Evolutionary conservation across 2,329 filamentous ascomycete genomes (phyloP).

Genomic region (Aspergillus ruber): DNA sequence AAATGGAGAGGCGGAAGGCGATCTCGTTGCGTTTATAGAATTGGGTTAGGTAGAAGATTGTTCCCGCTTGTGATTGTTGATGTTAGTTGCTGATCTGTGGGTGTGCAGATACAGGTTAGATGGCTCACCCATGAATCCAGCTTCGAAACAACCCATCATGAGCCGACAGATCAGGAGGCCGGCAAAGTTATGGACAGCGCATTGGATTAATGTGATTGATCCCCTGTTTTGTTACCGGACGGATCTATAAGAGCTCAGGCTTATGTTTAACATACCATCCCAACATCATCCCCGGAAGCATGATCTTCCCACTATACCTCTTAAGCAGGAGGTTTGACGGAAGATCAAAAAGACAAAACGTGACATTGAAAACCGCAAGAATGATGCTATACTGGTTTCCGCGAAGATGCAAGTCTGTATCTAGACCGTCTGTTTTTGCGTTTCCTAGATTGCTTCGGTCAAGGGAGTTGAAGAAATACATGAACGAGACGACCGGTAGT

Average conservation of each 20-base stretch:
- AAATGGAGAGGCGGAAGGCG: slow-evolving; percentile 2
- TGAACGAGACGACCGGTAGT: slow-evolving; percentile 18
- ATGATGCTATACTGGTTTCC: slow-evolving; percentile 58
- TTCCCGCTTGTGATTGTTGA: slow-evolving; percentile 1
- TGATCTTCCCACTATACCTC: slow-evolving; percentile 7
- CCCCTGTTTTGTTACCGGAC: not conserved
- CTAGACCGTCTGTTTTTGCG: slow-evolving; percentile 45
- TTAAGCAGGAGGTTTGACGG: slow-evolving; percentile 11
- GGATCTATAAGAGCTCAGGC: not conserved
- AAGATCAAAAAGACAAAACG: slow-evolving; percentile 33
- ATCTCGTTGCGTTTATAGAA: slow-evolving; percentile 10
- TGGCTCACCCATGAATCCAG: slow-evolving; percentile 4
- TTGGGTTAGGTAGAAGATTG: slow-evolving; percentile 11
- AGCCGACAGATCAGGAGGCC: slow-evolving; percentile 4
- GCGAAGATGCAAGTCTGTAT: slow-evolving; percentile 47
- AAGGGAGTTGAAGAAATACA: slow-evolving; percentile 49
- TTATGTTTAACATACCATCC: slow-evolving; percentile 1
- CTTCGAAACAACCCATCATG: slow-evolving; percentile 4
- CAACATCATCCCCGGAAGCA: slow-evolving; percentile 6
- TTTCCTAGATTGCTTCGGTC: slow-evolving; percentile 50
- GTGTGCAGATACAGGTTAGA: not conserved
- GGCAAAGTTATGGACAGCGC: slow-evolving; percentile 1
- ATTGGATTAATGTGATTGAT: slow-evolving; percentile 4
- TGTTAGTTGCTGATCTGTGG: not conserved
- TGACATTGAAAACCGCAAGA: slow-evolving; percentile 61